These are phyloP conservation scores for Melocanna baccifera DNA, from an alignment of 176 grass and related monocot genomes.

Conservation along the genomic window DNA sequence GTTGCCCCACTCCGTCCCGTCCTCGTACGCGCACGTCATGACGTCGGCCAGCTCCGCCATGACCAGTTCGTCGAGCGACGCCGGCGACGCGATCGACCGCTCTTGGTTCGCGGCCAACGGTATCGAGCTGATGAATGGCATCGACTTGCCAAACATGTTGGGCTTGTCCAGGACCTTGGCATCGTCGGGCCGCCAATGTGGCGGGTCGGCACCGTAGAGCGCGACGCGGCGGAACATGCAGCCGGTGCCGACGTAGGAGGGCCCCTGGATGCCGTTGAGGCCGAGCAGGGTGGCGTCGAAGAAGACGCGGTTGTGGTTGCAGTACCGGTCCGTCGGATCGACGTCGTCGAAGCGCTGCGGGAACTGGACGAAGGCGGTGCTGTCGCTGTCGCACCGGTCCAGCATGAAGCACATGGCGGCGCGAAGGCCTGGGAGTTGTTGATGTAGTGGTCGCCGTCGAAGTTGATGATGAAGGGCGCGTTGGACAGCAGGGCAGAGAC, in stretches of 20 bases:
- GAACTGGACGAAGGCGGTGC: constrained; percentile 67
- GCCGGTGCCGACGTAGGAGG: constrained; percentile 3
- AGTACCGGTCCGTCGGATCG: constrained; percentile 66
- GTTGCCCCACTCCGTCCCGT: neutral
- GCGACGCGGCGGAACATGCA: constrained; percentile 14
- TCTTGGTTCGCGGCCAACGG: neutral
- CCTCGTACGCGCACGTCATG: neutral
- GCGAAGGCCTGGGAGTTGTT: constrained; percentile 5
- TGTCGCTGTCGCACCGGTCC: constrained; percentile 33
- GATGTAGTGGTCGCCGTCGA: constrained; percentile 21
- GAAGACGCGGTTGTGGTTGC: constrained; percentile 69
- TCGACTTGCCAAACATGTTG: neutral
- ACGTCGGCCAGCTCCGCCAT: neutral
- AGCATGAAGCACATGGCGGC: constrained; percentile 18
- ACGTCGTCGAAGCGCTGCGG: constrained; percentile 77
- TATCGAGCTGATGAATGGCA: neutral
- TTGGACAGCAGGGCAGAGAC: neutral
- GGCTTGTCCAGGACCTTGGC: neutral
- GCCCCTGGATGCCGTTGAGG: constrained; percentile 50
- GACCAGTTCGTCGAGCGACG: neutral
- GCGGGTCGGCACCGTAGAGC: neutral
- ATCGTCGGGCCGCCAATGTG: neutral
- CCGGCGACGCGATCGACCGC: neutral
- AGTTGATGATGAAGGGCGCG: constrained; percentile 12
- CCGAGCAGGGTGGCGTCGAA: constrained; percentile 63